phyloP scores from a whole-genome alignment of 352 stramenopile species.

The Phytopythium boreale region DNA sequence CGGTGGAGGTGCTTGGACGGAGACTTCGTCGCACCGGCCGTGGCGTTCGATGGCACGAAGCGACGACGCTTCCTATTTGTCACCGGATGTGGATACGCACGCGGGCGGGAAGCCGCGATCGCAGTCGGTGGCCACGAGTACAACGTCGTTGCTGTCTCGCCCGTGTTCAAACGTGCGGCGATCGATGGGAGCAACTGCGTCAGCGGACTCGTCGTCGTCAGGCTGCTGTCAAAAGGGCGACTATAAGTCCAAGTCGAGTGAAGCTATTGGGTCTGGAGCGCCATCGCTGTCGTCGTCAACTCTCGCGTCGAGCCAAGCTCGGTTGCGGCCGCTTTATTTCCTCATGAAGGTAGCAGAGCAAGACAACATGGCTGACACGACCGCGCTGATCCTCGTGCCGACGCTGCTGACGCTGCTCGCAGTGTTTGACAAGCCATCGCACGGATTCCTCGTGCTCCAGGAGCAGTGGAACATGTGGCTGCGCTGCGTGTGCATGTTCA shows the following conservation, averaged over 20 bases:
- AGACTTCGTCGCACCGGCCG: constrained; percentile 1
- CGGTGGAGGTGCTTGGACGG: background rate
- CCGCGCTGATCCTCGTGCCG: constrained; percentile 79
- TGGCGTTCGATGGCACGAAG: background rate
- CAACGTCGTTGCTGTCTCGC: background rate
- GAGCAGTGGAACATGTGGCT: constrained; percentile 79
- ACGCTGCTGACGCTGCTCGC: constrained; percentile 74
- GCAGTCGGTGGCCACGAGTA: background rate
- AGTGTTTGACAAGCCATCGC: constrained; percentile 70
- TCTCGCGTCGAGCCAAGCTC: constrained; percentile 14
- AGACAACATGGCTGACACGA: constrained; percentile 88
- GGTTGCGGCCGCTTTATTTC: constrained; percentile 77
- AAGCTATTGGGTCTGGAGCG: background rate
- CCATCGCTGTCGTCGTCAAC: background rate
- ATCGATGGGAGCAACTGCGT: background rate
- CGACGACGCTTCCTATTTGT: background rate
- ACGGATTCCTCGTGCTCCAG: constrained; percentile 54
- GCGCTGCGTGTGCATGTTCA: constrained; percentile 85
- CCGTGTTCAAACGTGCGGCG: background rate
- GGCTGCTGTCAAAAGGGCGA: constrained; percentile 1
- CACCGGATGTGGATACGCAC: background rate
- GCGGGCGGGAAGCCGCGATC: background rate
- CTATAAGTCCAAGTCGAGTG: background rate
- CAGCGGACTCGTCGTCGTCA: background rate
- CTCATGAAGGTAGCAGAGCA: constrained; percentile 87